A percentile compares a stretch with the other conserved stretches of the same genome.
phyloP scores from a whole-genome alignment of 2,329 filamentous ascomycete species.

The Ceratocystis destructans region DNA sequence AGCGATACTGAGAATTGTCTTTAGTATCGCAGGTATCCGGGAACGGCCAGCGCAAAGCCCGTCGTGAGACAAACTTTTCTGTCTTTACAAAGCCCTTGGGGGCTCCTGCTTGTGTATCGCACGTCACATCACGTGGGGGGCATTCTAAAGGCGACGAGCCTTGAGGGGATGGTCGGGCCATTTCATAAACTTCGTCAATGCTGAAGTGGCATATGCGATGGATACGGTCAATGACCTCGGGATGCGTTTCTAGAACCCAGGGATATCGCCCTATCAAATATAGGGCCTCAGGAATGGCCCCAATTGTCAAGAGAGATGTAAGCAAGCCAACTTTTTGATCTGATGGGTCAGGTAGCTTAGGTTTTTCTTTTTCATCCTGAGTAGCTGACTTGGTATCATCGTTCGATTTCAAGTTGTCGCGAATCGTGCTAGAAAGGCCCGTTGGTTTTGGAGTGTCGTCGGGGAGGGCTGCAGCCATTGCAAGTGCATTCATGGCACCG shows the following conservation, averaged over 20 bases:
- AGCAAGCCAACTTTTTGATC: constrained; percentile 84
- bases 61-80: constrained; percentile 44
- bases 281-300: constrained; percentile 80
- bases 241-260: constrained; percentile 77
- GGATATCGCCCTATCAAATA: constrained; percentile 86
- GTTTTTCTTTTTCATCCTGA: constrained; percentile 37
- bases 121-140: constrained; percentile 24
- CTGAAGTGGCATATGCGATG: constrained; percentile 77
- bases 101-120: constrained; percentile 51
- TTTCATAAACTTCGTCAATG: constrained; percentile 54
- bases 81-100: constrained; percentile 57
- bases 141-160: not conserved
- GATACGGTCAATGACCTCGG: constrained; percentile 64
- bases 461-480: constrained; percentile 71
- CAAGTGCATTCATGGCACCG: constrained; percentile 65
- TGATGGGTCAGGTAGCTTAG: constrained; percentile 52
- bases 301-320: constrained; percentile 75
- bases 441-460: constrained; percentile 54
- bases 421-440: constrained; percentile 34
- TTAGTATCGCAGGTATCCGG: constrained; percentile 63
- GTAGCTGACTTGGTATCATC: constrained; percentile 24
- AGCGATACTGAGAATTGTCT: constrained; percentile 69
- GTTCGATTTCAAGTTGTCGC: constrained; percentile 23
- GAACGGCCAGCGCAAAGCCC: constrained; percentile 68
- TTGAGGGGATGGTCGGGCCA: constrained; percentile 6